phyloP scores from a whole-genome alignment of 371 early-diverging fungal genomes.

The Circinella umbellata region DNA sequence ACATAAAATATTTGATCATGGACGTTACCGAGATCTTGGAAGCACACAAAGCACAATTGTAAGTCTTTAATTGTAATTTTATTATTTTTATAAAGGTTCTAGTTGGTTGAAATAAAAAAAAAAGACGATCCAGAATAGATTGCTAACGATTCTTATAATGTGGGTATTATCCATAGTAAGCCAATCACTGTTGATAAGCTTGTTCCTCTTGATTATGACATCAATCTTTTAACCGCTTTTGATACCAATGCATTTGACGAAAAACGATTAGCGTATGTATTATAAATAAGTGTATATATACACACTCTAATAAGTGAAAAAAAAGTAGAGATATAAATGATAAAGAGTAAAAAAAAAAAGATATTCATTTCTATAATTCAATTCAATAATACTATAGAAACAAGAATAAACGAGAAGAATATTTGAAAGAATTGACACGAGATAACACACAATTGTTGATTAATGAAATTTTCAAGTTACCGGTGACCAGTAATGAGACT shows the following conservation, averaged over 20 bases:
- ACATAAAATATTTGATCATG: slow-evolving; percentile 45
- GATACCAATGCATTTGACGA: slow-evolving; percentile 85
- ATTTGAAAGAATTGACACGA: slow-evolving; percentile 75
- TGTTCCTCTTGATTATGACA: slow-evolving; percentile 86
- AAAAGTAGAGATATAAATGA: no score
- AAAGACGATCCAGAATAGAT: no score
- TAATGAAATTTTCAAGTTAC: slow-evolving; percentile 88
- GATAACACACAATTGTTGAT: slow-evolving; percentile 88
- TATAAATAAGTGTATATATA: background rate
- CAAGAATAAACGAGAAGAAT: slow-evolving; percentile 50
- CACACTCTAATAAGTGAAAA: no score
- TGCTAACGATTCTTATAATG: no score
- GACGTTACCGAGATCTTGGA: slow-evolving; percentile 74
- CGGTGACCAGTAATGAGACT: slow-evolving; percentile 70
- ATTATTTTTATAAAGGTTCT: background rate
- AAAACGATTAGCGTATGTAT: slow-evolving; percentile 56
- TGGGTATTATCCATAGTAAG: slow-evolving; percentile 42
- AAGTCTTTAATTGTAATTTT: slow-evolving; percentile 22
- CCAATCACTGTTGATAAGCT: slow-evolving; percentile 71
- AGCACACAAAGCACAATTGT: slow-evolving; percentile 67
- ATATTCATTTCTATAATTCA: background rate
- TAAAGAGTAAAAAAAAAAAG: background rate
- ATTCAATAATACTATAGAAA: background rate
- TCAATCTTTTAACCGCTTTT: slow-evolving; percentile 77
- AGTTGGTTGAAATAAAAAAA: no score